Evolutionary conservation across 2,329 filamentous ascomycete genomes (phyloP).

Genomic region (Fusarium sp.): DNA sequence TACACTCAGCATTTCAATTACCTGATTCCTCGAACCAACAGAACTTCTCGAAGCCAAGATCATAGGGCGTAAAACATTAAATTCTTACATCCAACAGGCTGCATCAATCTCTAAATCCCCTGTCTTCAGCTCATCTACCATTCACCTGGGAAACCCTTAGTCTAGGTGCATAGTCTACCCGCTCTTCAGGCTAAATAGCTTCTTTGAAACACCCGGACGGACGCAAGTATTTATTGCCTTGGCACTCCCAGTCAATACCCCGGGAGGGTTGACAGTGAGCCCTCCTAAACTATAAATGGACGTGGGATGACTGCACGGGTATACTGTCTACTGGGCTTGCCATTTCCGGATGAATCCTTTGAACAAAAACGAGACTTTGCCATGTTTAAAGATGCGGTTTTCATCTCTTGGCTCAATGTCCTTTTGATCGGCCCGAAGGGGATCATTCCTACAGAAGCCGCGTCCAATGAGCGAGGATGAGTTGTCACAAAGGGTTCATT

Average conservation of each 20-base stretch:
- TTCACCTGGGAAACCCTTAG: slow-evolving; percentile 14
- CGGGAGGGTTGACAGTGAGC: slow-evolving; percentile 27
- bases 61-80: not conserved
- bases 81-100: not conserved
- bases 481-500: not conserved
- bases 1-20: too few relatives aligned
- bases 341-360: slow-evolving; percentile 25
- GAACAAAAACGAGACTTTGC: not conserved
- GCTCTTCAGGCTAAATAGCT: slow-evolving; percentile 25
- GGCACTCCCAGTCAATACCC: slow-evolving; percentile 3
- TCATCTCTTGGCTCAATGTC: not conserved
- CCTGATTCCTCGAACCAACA: too few relatives aligned
- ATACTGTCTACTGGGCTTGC: not conserved
- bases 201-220: not conserved
- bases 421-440: slow-evolving; percentile 9
- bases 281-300: slow-evolving; percentile 6
- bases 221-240: slow-evolving; percentile 3
- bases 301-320: slow-evolving; percentile 12
- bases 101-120: slow-evolving; percentile 1
- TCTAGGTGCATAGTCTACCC: slow-evolving; percentile 4
- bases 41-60: slow-evolving; percentile 9
- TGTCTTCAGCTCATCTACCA: slow-evolving; percentile 24
- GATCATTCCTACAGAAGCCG: not conserved
- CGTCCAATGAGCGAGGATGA: not conserved
- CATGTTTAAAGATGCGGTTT: not conserved